Evolutionary conservation across 495 filamentous ascomycete genomes (phyloP), one percentile per base, ranked within the genome.

Genomic region (Cairneyella variabilis): DNA sequence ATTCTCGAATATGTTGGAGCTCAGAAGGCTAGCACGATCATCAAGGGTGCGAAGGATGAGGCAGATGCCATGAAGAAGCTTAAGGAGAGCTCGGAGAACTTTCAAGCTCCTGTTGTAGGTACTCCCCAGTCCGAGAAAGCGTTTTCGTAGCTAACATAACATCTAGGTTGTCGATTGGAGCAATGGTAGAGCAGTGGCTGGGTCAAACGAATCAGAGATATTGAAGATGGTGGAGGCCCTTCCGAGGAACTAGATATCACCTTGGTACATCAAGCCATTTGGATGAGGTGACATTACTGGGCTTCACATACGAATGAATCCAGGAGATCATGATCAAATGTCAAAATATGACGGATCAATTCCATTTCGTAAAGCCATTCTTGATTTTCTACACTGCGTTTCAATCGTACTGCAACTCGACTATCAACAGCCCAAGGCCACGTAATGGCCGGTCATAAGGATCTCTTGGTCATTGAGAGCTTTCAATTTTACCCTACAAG

Each of bases 151-250:
- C 41, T 44, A 16, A 44, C 22, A 12, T 12, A 20, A 12, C 16
- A 17, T 34, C 49, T 62, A 91, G 87, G 79, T 78, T 47, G 95
- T 98, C 21, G 93, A 97, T 69, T 98, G 93, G 95, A 84, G 85
- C 56, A 90, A 91, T 70, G 95, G 93, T 49, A 83, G 80, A 64
- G 90, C 83, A 62, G 78, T 88, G 25, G 73, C 80, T 46, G 88
- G 89, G 6, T 85, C 86, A 41, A 78, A 85, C 56, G 83, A 92
- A 72, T 91, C 89, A 11, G 88, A 89, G 70, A 95, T 96, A 41
- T 66, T 95, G 61, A 84, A 83, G 62, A 79, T 96, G 77, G 69
- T 96, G 16, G 73, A 79, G 34, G 72, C 83, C 53, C 65, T 77
- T 51, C 76, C 78, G 26, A 77, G 81, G 58, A 64, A 78, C 56